A percentile compares a stretch with the other conserved stretches of the same genome.
Evolutionary conservation across 2,329 filamentous ascomycete genomes (phyloP).

Genomic region (Cercospora brassicicola): DNA sequence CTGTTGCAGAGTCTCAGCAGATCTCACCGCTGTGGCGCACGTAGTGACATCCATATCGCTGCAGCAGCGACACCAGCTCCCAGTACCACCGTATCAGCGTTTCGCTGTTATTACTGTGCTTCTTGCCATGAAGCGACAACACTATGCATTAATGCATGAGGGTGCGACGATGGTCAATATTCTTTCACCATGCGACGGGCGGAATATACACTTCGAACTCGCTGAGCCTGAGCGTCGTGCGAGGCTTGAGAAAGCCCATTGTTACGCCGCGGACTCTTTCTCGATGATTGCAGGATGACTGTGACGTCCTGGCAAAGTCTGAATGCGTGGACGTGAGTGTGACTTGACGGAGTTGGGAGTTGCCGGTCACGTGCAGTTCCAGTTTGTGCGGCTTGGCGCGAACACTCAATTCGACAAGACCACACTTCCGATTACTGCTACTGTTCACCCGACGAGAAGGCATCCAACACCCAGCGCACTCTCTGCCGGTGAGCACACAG

Average conservation of each 20-base stretch:
- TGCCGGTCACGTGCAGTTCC: not conserved
- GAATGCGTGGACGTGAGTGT: not conserved
- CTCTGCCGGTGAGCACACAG: constrained; percentile 12
- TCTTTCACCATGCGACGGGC: not conserved
- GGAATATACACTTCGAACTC: not conserved
- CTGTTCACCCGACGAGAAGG: constrained; percentile 13
- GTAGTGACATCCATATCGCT: not conserved
- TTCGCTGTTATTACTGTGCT: not conserved
- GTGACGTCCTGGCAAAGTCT: not conserved
- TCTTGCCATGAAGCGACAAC: not conserved
- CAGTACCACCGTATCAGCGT: not conserved
- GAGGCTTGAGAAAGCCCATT: not conserved
- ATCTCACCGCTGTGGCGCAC: not conserved
- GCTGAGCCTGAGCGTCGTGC: not conserved
- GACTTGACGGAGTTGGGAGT: not conserved
- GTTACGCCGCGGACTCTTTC: not conserved
- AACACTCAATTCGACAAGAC: constrained; percentile 1
- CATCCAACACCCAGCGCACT: constrained; percentile 16
- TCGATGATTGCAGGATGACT: not conserved
- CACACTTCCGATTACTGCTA: constrained; percentile 11
- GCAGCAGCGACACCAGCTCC: not conserved
- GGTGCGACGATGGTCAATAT: not conserved
- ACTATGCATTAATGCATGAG: not conserved
- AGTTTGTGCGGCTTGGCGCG: constrained; percentile 5
- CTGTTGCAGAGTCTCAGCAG: not conserved